Conservation (phyloP, 2,329 filamentous ascomycete genomes). For the Colletotrichum tofieldiae region DNA sequence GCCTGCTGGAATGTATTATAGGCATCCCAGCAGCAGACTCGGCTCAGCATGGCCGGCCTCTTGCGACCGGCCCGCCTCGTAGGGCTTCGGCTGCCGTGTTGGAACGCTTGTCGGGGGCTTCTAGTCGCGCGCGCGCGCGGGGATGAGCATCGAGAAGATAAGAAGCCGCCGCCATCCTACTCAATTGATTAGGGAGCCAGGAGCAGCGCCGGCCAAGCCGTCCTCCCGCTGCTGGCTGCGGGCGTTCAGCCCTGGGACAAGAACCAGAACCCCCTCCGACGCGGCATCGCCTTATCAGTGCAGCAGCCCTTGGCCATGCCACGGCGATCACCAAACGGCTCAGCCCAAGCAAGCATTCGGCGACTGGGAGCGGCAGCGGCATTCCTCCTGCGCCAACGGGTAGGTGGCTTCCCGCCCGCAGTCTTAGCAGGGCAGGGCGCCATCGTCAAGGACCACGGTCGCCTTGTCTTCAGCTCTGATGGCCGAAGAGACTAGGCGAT, state of each 20-base stretch:
- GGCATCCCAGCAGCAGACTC: background rate
- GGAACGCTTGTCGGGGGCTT: background rate
- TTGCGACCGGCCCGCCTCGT: background rate
- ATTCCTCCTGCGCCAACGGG: constrained; percentile 14
- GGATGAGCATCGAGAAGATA: constrained; percentile 24
- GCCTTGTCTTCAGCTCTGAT: constrained; percentile 27
- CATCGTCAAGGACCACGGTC: constrained; percentile 28
- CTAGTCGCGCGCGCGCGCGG: background rate
- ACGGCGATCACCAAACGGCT: constrained; percentile 26
- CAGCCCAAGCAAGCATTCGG: constrained; percentile 20
- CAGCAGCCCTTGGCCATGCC: constrained; percentile 36
- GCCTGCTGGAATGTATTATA: background rate
- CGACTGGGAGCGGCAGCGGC: constrained; percentile 21
- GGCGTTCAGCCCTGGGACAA: constrained; percentile 37
- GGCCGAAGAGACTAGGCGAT: constrained; percentile 5
- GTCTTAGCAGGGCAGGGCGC: constrained; percentile 13
- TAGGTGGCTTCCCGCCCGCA: background rate
- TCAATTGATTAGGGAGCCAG: constrained; percentile 7
- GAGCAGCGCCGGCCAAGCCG: constrained; percentile 23
- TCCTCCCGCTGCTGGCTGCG: constrained; percentile 20
- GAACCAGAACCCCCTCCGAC: constrained; percentile 6
- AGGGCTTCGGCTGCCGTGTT: background rate
- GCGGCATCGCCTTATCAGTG: constrained; percentile 31
- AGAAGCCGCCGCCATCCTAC: constrained; percentile 34
- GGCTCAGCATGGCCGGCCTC: background rate